A percentile compares a stretch with the other conserved stretches of the same genome.
Conservation (phyloP, 2,329 filamentous ascomycete species). For the Aspergillus aculeatinus region DNA sequence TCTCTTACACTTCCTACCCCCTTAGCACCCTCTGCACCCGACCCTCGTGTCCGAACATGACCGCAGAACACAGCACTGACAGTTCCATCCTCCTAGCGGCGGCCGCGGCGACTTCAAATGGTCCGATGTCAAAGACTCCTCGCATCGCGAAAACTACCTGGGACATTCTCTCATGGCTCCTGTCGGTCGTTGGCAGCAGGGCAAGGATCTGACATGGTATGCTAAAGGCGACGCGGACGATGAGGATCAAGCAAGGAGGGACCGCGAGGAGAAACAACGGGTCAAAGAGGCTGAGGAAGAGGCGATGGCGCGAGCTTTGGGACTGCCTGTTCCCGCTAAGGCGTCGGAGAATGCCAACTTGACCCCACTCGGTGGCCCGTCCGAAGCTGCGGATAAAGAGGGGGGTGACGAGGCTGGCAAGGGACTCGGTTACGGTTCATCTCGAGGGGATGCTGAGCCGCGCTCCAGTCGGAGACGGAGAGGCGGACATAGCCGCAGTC, state of each 20-base stretch:
- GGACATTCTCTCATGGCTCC: slow-evolving; percentile 90
- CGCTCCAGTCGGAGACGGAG: slow-evolving; percentile 25
- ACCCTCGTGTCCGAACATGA: background rate
- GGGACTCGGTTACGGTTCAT: slow-evolving; percentile 37
- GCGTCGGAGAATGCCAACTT: slow-evolving; percentile 65
- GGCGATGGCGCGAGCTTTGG: slow-evolving; percentile 78
- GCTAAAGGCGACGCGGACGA: slow-evolving; percentile 57
- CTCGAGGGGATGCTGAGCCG: slow-evolving; percentile 29
- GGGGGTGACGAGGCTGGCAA: slow-evolving; percentile 36
- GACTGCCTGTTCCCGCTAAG: slow-evolving; percentile 66
- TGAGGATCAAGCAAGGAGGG: slow-evolving; percentile 51
- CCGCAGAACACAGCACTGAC: background rate
- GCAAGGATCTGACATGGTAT: slow-evolving; percentile 67
- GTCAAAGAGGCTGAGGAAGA: slow-evolving; percentile 93
- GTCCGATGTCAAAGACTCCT: slow-evolving; percentile 85
- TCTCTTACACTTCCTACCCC: background rate
- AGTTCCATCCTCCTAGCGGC: slow-evolving; percentile 54
- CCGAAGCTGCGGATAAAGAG: slow-evolving; percentile 46
- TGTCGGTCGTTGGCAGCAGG: slow-evolving; percentile 87
- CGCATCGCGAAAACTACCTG: slow-evolving; percentile 85
- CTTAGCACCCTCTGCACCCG: background rate
- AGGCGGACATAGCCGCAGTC: slow-evolving; percentile 36
- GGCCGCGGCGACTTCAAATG: slow-evolving; percentile 91
- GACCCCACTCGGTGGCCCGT: slow-evolving; percentile 56
- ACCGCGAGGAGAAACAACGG: slow-evolving; percentile 71